These are phyloP conservation scores for Linnemannia elongata DNA, from an alignment of 192 early-diverging fungal species.

Conservation along the genomic window DNA sequence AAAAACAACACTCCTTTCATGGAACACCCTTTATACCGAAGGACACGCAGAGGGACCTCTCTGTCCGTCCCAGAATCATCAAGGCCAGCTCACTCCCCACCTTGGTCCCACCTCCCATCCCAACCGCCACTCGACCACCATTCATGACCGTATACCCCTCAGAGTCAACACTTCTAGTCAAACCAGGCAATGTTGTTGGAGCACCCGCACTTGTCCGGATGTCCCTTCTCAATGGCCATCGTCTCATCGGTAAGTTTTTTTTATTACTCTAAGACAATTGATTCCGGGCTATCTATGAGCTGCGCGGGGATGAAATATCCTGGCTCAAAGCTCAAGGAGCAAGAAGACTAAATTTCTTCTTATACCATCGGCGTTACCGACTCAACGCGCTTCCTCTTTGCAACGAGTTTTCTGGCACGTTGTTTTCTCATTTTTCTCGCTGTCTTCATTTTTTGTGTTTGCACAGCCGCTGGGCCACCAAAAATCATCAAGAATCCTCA, in stretches of 20 bases:
- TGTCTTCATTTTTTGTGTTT: not conserved
- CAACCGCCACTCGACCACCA: not conserved
- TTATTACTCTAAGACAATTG: not conserved
- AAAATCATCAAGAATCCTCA: constrained; percentile 40
- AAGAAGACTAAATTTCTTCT: not conserved
- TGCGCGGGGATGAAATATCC: not conserved
- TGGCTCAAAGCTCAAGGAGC: not conserved
- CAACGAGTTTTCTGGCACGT: not conserved
- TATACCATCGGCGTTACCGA: not conserved
- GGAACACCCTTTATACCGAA: not conserved
- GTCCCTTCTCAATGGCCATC: not conserved
- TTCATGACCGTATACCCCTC: constrained; percentile 16
- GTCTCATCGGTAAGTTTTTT: constrained; percentile 23
- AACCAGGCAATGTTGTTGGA: not conserved
- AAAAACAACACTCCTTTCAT: not conserved
- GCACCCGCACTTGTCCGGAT: constrained; percentile 16
- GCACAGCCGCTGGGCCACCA: constrained; percentile 31
- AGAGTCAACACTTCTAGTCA: not conserved
- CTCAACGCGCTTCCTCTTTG: not conserved
- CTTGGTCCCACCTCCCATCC: not conserved
- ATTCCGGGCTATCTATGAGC: not conserved
- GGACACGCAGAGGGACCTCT: not conserved
- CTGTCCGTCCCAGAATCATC: not conserved
- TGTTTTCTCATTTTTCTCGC: not conserved
- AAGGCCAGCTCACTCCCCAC: not conserved